phyloP scores from a whole-genome alignment of 306 rosid species.

The Acacia acuminata region DNA sequence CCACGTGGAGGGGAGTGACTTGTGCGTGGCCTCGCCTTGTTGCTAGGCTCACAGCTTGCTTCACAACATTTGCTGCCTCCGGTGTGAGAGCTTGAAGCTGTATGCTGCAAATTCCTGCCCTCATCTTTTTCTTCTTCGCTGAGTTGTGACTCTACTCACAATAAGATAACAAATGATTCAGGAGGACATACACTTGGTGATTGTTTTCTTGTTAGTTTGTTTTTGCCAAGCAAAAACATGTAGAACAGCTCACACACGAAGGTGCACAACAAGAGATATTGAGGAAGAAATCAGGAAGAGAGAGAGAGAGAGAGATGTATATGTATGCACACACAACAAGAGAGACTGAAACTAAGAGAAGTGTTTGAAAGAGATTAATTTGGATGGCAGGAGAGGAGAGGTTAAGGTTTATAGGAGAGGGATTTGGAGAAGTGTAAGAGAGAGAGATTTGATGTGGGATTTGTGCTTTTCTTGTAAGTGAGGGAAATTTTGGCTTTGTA shows the following conservation, averaged over 20 bases:
- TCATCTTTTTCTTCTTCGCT: conserved; percentile 45
- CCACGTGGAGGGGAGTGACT: conserved; percentile 96
- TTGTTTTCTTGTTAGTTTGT: too few species aligned
- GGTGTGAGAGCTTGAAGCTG: conserved; percentile 74
- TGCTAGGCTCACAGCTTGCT: conserved; percentile 74
- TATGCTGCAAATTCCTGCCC: conserved; percentile 75
- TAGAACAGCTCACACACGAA: too few species aligned
- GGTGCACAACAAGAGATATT: not conserved
- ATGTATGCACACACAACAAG: not conserved
- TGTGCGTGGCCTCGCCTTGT: conserved; percentile 86
- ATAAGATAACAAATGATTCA: not conserved
- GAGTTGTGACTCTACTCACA: not conserved
- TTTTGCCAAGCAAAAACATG: not conserved
- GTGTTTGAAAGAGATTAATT: not conserved
- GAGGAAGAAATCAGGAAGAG: not conserved
- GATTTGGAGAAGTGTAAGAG: not conserved
- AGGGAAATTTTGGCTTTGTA: conserved; percentile 87
- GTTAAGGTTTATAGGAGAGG: conserved; percentile 13
- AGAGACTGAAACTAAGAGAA: not conserved
- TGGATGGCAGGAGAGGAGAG: not conserved
- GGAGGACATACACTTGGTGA: too few species aligned
- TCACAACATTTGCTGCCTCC: conserved; percentile 68
- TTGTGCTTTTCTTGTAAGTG: conserved; percentile 94
- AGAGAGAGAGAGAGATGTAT: not conserved
- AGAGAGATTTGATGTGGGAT: conserved; percentile 35